A percentile compares a stretch with the other conserved stretches of the same genome.
Conservation (phyloP, 2,329 filamentous ascomycete genomes). For the Neodidymelliopsis sp. region DNA sequence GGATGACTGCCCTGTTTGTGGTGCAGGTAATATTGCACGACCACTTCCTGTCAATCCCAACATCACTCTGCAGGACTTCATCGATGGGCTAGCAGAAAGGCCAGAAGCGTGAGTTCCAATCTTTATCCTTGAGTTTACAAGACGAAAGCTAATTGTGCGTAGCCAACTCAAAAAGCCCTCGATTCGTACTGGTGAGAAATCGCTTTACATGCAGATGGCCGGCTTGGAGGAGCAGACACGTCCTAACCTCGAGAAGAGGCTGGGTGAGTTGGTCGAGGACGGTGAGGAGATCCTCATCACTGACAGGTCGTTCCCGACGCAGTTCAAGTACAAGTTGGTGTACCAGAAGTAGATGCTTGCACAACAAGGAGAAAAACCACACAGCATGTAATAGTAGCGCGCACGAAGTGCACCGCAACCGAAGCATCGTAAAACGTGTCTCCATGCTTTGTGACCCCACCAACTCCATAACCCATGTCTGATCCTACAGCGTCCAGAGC, state of each 20-base stretch:
- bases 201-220: slow-evolving; percentile 88
- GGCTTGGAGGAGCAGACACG: slow-evolving; percentile 84
- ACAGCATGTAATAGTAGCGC: background rate
- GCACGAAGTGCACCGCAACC: background rate
- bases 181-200: slow-evolving; percentile 79
- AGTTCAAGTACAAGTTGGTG: slow-evolving; percentile 67
- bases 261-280: slow-evolving; percentile 77
- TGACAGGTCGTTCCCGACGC: slow-evolving; percentile 84
- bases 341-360: slow-evolving; percentile 49
- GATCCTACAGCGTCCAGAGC: slow-evolving; percentile 6
- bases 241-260: slow-evolving; percentile 79
- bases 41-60: slow-evolving; percentile 75
- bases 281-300: slow-evolving; percentile 92
- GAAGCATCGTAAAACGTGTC: slow-evolving; percentile 1
- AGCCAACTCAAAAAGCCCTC: slow-evolving; percentile 91
- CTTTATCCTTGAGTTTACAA: background rate
- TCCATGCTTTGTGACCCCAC: slow-evolving; percentile 5
- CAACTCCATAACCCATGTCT: slow-evolving; percentile 7
- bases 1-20: slow-evolving; percentile 92
- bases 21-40: slow-evolving; percentile 71
- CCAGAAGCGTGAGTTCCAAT: slow-evolving; percentile 69
- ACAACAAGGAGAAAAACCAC: background rate
- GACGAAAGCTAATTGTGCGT: slow-evolving; percentile 20
- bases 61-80: slow-evolving; percentile 79
- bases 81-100: slow-evolving; percentile 81